Conservation (phyloP, 2,329 filamentous ascomycete species). For the Bipolaris zeicola region DNA sequence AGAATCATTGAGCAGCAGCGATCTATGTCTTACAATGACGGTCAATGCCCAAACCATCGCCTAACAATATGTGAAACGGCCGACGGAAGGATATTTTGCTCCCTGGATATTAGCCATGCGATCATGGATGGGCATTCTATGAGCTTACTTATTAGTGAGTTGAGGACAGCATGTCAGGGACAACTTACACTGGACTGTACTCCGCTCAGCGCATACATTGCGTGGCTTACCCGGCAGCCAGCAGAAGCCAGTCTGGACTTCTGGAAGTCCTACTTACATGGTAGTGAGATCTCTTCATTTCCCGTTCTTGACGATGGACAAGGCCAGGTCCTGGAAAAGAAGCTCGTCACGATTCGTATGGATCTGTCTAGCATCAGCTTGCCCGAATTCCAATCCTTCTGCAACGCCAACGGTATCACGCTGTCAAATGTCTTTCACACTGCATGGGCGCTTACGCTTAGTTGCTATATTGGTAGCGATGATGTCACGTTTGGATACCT, state of each 20-base stretch:
- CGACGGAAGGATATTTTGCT: conserved; percentile 31
- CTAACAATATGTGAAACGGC: conserved; percentile 39
- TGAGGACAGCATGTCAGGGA: conserved; percentile 35
- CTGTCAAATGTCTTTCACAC: conserved; percentile 54
- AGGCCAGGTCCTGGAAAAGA: conserved; percentile 19
- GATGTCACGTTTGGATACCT: conserved; percentile 56
- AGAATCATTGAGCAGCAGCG: conserved; percentile 29
- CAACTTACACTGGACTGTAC: conserved; percentile 30
- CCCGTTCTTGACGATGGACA: conserved; percentile 36
- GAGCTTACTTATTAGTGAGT: conserved; percentile 37
- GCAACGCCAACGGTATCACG: conserved; percentile 54
- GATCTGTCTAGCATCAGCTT: conserved; percentile 36
- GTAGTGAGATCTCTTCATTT: conserved; percentile 42
- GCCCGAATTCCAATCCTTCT: conserved; percentile 43
- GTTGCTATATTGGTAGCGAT: conserved; percentile 44
- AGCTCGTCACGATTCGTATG: conserved; percentile 35
- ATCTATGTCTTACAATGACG: conserved; percentile 30
- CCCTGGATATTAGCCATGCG: conserved; percentile 44
- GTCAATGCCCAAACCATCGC: conserved; percentile 37
- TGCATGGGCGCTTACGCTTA: conserved; percentile 49
- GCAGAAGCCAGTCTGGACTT: conserved; percentile 36
- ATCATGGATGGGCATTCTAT: conserved; percentile 47
- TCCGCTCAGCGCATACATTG: conserved; percentile 42
- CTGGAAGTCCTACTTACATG: conserved; percentile 40
- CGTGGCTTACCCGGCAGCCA: conserved; percentile 34